Percentiles rank a stretch among this genome's conserved stretches.
These are phyloP conservation scores for Discostella stelligeroides DNA, from an alignment of 108 stramenopile genomes.

Conservation along the genomic window DNA sequence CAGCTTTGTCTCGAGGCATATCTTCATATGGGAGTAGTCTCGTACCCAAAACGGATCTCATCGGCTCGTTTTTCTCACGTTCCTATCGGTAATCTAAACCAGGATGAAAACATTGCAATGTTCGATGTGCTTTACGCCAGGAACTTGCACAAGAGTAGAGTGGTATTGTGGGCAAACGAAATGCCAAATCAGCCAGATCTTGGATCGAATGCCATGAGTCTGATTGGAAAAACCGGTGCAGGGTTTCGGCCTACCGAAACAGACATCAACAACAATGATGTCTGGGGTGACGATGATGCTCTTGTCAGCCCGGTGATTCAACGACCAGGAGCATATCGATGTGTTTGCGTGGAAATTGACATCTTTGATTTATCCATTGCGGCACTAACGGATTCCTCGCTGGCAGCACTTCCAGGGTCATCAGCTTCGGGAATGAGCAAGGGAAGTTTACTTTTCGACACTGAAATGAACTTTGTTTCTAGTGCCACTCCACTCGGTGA, in stretches of 20 bases:
- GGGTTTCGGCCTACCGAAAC: slow-evolving; percentile 32
- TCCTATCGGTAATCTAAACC: slow-evolving; percentile 91
- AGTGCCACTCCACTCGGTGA: slow-evolving; percentile 75
- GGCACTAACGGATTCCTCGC: slow-evolving; percentile 70
- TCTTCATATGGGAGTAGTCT: slow-evolving; percentile 78
- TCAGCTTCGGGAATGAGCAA: slow-evolving; percentile 38
- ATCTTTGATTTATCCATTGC: slow-evolving; percentile 92
- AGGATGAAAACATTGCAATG: slow-evolving; percentile 74
- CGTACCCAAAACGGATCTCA: slow-evolving; percentile 82
- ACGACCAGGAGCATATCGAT: slow-evolving; percentile 88
- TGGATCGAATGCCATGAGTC: slow-evolving; percentile 62
- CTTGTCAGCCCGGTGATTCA: slow-evolving; percentile 80
- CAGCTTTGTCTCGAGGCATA: slow-evolving; percentile 81
- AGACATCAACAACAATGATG: slow-evolving; percentile 53
- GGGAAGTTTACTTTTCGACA: slow-evolving; percentile 38
- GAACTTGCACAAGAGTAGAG: slow-evolving; percentile 74
- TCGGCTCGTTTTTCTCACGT: slow-evolving; percentile 87
- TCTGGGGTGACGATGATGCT: slow-evolving; percentile 86
- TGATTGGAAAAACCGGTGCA: slow-evolving; percentile 48
- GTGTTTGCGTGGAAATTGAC: slow-evolving; percentile 93
- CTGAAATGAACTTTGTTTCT: slow-evolving; percentile 26
- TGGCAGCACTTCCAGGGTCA: slow-evolving; percentile 30
- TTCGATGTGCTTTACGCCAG: slow-evolving; percentile 88
- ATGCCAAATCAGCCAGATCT: slow-evolving; percentile 87
- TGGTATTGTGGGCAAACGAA: slow-evolving; percentile 93